These are phyloP conservation scores for Neofusicoccum laricinum DNA, from an alignment of 2,329 filamentous ascomycete species.

Conservation along the genomic window DNA sequence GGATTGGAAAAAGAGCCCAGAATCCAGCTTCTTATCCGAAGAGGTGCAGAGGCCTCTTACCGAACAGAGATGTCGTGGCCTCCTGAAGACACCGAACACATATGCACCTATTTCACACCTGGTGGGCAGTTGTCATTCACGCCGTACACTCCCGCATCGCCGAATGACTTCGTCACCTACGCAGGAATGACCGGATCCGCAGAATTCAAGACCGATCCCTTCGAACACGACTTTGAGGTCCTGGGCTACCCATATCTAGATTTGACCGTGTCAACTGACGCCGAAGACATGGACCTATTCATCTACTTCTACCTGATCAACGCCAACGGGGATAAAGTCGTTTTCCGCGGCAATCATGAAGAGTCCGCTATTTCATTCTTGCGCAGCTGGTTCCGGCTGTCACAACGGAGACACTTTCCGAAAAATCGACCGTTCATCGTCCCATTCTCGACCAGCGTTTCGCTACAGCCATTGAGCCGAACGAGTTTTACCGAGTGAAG, in stretches of 20 bases:
- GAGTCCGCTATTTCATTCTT: neutral
- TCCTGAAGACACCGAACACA: neutral
- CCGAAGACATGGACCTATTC: neutral
- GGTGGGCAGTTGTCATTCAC: neutral
- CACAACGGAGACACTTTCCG: neutral
- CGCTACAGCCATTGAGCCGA: neutral
- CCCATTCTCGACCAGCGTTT: neutral
- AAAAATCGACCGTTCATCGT: neutral
- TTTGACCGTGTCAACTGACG: neutral
- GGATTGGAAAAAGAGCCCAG: neutral
- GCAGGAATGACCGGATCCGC: neutral
- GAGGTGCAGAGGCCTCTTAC: neutral
- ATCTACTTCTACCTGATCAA: neutral
- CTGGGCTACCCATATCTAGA: neutral
- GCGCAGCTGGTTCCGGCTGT: neutral
- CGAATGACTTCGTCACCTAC: neutral
- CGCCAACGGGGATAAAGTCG: neutral
- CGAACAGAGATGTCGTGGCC: neutral
- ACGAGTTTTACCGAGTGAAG: neutral
- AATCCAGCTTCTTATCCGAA: neutral
- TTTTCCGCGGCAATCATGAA: neutral
- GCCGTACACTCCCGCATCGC: neutral
- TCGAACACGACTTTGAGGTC: neutral
- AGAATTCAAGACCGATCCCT: neutral
- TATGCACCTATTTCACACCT: neutral